Evolutionary conservation across 2,329 filamentous ascomycete species (phyloP), one percentile per base, ranked within the genome.

Genomic region (Exophiala phaeomuriformis): DNA sequence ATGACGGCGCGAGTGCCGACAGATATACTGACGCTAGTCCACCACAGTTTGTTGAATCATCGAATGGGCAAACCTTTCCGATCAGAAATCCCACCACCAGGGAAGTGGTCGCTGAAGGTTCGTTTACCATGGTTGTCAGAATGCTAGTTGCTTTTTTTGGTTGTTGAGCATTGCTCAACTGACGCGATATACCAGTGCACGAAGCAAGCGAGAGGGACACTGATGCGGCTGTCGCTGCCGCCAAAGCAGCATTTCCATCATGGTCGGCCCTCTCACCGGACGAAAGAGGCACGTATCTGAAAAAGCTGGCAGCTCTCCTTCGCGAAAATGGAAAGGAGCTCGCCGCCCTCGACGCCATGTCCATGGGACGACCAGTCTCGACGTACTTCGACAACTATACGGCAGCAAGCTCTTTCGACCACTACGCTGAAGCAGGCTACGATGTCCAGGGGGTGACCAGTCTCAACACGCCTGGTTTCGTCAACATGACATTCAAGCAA

Each of bases 181-280:
- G 2, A 19, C 19, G 28, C 29, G 6, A 41, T 41, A 2, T 27
- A 29, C 9, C 49, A 69, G 67, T 69, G 41, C 60, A 64, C 30
- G 66, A 69, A 61, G 68, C 68, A 30, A 59, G 56, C 27, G 60
- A 56, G 47, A 41, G 65, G 47, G 69, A 71, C 42, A 66, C 67
- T 12, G 62, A 71, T 49, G 61, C 63, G 28, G 70, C 70, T 6
- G 69, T 71, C 27, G 63, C 63, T 27, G 68, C 67, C n/a, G 69
- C 69, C 42, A 64, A 67, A 47, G 64, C 64, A 9, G 69, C 70
- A 2, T 70, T 70, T 50, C 67, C 68, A 31, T 59, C 66, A 30
- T 72, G 69, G 69, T 63, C 65, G 10, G 66, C 69, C 7, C 62
- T 71, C n/a, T 64, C 66, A 2, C 64, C 68, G 4, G 55, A 61